A percentile compares a stretch with the other conserved stretches of the same genome.
phyloP scores from a whole-genome alignment of 2,329 filamentous ascomycete species.

The Plenodomus tracheiphilus region DNA sequence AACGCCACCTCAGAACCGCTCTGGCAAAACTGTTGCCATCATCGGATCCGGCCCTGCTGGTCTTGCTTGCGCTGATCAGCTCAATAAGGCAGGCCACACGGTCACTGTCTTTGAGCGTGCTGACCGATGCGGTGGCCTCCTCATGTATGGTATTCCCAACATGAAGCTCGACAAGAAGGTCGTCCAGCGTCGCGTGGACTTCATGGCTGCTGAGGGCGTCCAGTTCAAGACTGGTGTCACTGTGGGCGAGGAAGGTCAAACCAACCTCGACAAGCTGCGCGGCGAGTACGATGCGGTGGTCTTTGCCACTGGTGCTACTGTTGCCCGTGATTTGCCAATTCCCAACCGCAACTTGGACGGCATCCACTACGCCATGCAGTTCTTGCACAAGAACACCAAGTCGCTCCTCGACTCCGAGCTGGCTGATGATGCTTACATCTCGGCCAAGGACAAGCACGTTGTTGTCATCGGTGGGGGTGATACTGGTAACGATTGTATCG shows the following conservation, averaged over 20 bases:
- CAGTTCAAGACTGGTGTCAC: conserved; percentile 76
- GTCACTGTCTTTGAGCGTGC: conserved; percentile 93
- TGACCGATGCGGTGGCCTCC: conserved; percentile 84
- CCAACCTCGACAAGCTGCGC: conserved; percentile 72
- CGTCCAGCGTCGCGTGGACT: conserved; percentile 91
- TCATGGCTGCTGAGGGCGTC: conserved; percentile 89
- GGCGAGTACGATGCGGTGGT: conserved; percentile 79
- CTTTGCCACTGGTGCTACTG: conserved; percentile 89
- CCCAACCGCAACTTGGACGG: conserved; percentile 85
- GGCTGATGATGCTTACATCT: conserved; percentile 82
- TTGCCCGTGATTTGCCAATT: conserved; percentile 89
- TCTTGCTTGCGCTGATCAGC: conserved; percentile 86
- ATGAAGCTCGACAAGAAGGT: conserved; percentile 99
- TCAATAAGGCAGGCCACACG: conserved; percentile 86
- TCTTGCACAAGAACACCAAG: conserved; percentile 97
- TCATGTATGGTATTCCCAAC: conserved; percentile 99
- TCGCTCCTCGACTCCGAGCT: conserved; percentile 91
- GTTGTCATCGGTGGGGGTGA: conserved; percentile 97
- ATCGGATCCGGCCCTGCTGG: conserved; percentile 92
- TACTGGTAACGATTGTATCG: conserved; percentile 97
- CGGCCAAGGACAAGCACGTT: conserved; percentile 92
- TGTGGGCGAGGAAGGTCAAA: conserved; percentile 75
- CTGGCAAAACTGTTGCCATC: conserved; percentile 84
- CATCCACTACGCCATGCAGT: conserved; percentile 96
- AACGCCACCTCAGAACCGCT: conserved; percentile 73